Evolutionary conservation across 1,284 basidiomycete genomes (phyloP).

Genomic region (Puccinia polysora): DNA sequence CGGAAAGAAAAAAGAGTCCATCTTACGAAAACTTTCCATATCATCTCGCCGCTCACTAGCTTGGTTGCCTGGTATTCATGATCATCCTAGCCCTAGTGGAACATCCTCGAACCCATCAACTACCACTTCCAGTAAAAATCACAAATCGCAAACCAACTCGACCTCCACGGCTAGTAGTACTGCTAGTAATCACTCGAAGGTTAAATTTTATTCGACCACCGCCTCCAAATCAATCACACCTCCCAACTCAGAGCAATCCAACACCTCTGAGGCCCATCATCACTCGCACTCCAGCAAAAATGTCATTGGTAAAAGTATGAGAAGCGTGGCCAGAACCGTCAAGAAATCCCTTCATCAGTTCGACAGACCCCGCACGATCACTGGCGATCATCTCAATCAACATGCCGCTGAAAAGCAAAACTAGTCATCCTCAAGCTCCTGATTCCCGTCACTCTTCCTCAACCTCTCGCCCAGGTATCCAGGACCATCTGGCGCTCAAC

Average conservation of each 20-base stretch:
- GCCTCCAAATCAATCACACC: background rate
- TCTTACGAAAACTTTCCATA: conserved; percentile 5
- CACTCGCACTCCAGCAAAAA: background rate
- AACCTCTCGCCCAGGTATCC: too few species aligned
- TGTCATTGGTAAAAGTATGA: conserved; percentile 3
- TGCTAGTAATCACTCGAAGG: too few species aligned
- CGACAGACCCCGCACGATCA: conserved; percentile 1
- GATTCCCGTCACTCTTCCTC: too few species aligned
- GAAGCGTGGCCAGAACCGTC: conserved; percentile 20
- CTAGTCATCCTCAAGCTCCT: background rate
- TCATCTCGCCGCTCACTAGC: background rate
- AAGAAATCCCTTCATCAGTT: conserved; percentile 24
- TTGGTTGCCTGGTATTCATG: background rate
- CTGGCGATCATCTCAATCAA: conserved; percentile 7
- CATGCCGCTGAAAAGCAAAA: background rate
- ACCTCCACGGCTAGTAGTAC: too few species aligned
- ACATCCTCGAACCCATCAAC: background rate
- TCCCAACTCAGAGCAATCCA: background rate
- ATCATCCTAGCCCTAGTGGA: background rate
- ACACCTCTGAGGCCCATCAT: too few species aligned
- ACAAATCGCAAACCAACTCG: too few species aligned
- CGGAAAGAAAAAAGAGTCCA: conserved; percentile 7
- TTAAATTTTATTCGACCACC: too few species aligned
- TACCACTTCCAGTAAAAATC: too few species aligned
- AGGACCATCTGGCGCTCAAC: background rate